Conservation (phyloP, 2,329 filamentous ascomycete species). For the Fusarium coffeatum region DNA sequence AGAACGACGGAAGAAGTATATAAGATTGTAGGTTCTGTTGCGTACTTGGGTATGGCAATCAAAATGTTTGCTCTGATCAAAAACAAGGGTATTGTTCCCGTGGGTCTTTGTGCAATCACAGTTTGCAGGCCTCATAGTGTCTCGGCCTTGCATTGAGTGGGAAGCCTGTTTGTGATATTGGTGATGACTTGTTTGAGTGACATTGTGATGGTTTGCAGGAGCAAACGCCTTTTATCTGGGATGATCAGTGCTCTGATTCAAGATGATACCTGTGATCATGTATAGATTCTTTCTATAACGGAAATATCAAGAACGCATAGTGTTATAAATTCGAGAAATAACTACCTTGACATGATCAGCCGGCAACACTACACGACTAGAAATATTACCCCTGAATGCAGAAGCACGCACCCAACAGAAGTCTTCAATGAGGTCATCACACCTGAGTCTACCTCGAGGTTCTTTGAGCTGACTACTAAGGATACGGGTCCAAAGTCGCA, state of each 20-base stretch:
- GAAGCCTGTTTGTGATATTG: background rate
- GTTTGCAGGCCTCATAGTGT: background rate
- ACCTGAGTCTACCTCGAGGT: too few relatives aligned
- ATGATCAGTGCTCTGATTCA: background rate
- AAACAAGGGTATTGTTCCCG: constrained; percentile 19
- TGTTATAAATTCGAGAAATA: too few relatives aligned
- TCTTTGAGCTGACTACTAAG: background rate
- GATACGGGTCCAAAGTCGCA: constrained; percentile 18
- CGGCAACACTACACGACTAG: background rate
- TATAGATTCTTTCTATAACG: background rate
- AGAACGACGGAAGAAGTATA: background rate
- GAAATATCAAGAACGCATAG: background rate
- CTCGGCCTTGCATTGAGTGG: background rate
- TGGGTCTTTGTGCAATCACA: constrained; percentile 6
- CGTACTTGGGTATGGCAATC: background rate
- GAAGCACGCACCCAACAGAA: background rate
- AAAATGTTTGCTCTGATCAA: constrained; percentile 10
- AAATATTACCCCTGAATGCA: background rate
- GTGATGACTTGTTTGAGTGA: background rate
- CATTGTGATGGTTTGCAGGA: background rate
- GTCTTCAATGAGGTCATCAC: constrained; percentile 3
- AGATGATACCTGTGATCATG: background rate
- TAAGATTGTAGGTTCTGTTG: background rate
- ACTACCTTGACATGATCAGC: background rate
- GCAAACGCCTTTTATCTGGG: background rate